Conservation (phyloP, 2,329 filamentous ascomycete species). For the Onygena corvina region DNA sequence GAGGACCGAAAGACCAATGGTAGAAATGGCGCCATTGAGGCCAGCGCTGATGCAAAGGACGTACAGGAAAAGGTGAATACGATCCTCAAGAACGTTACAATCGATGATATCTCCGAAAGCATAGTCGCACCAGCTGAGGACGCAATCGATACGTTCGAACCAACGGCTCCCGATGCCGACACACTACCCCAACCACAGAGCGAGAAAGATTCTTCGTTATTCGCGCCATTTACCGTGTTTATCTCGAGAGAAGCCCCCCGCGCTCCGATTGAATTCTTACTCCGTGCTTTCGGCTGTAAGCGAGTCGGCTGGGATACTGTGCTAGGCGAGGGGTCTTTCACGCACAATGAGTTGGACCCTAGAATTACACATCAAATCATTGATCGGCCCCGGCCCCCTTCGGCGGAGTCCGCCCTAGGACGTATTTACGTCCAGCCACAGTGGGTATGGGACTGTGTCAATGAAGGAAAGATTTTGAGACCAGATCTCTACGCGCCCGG, state of each 20-base stretch:
- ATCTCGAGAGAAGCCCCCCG: constrained; percentile 87
- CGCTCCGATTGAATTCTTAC: constrained; percentile 79
- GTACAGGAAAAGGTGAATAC: constrained; percentile 56
- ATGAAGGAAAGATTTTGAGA: constrained; percentile 76
- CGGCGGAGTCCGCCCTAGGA: constrained; percentile 53
- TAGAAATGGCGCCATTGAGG: constrained; percentile 42
- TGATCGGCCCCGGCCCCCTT: constrained; percentile 72
- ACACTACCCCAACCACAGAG: constrained; percentile 66
- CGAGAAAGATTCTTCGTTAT: constrained; percentile 60
- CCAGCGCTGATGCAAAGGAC: constrained; percentile 47
- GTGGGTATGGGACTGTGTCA: constrained; percentile 97
- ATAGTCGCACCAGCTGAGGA: constrained; percentile 38
- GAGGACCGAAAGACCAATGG: constrained; percentile 41
- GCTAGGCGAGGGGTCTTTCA: constrained; percentile 84
- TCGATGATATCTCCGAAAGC: constrained; percentile 33
- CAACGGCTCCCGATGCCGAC: constrained; percentile 72
- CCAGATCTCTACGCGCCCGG: constrained; percentile 84
- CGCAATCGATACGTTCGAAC: constrained; percentile 83
- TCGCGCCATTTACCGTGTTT: constrained; percentile 80
- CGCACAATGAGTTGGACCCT: constrained; percentile 73
- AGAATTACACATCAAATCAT: constrained; percentile 94
- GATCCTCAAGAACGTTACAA: constrained; percentile 32
- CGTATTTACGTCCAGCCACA: constrained; percentile 90
- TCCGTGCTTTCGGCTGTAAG: constrained; percentile 91
- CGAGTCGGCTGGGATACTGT: constrained; percentile 89